These are phyloP conservation scores for Mortierella sp. DNA, from an alignment of 371 early-diverging fungal species.

Conservation along the genomic window DNA sequence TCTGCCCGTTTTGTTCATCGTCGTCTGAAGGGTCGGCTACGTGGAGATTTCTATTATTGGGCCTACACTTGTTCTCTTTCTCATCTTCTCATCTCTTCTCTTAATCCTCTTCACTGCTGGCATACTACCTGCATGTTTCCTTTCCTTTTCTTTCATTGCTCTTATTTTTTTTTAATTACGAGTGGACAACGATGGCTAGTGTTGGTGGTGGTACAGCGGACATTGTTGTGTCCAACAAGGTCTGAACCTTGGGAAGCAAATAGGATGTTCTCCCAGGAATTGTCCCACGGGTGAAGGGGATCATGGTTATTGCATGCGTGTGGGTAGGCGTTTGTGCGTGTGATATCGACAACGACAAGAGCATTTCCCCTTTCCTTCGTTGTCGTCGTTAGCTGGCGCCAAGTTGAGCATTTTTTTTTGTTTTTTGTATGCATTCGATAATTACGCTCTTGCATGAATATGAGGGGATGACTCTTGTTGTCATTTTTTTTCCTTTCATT, in stretches of 20 bases:
- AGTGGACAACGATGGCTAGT: background rate
- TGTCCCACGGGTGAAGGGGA: background rate
- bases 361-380: background rate
- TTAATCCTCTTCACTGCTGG: background rate
- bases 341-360: background rate
- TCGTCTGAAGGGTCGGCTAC: background rate
- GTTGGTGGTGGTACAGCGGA: slow-evolving; percentile 6
- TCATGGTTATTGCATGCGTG: background rate
- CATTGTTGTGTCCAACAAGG: slow-evolving; percentile 1
- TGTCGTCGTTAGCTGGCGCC: background rate
- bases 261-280: slow-evolving; percentile 3
- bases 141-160: background rate
- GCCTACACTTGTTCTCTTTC: background rate
- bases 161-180: background rate
- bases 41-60: slow-evolving; percentile 5
- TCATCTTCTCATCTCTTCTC: background rate
- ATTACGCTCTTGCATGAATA: background rate
- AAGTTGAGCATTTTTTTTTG: background rate
- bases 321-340: background rate
- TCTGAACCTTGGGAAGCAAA: too few species aligned
- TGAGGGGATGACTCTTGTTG: background rate
- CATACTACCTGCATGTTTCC: background rate
- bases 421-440: background rate
- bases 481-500: too few species aligned
- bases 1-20: background rate